Evolutionary conservation across 2,329 filamentous ascomycete genomes (phyloP).

Genomic region (Cladophialophora psammophila): DNA sequence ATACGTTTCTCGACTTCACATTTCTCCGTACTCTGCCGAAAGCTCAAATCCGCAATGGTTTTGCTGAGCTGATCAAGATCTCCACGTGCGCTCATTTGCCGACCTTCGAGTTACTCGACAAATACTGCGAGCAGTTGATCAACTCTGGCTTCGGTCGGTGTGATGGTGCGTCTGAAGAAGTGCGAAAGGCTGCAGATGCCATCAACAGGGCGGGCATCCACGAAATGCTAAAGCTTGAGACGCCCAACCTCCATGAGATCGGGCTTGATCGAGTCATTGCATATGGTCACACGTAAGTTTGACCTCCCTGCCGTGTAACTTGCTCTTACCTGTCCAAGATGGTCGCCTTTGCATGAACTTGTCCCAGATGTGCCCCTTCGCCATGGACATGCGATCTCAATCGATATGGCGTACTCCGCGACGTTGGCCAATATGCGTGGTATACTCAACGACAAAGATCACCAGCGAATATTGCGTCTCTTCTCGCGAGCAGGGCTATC

Average conservation of each 20-base stretch:
- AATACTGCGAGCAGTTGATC: constrained; percentile 73
- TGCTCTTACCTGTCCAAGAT: constrained; percentile 51
- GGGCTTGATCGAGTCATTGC: constrained; percentile 75
- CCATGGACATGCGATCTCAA: constrained; percentile 76
- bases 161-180: constrained; percentile 62
- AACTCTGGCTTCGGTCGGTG: constrained; percentile 68
- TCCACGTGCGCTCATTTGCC: constrained; percentile 71
- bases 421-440: constrained; percentile 71
- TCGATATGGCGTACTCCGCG: constrained; percentile 78
- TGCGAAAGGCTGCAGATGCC: constrained; percentile 67
- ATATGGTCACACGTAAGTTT: constrained; percentile 71
- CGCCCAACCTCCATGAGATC: constrained; percentile 76
- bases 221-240: constrained; percentile 77
- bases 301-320: neutral
- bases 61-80: constrained; percentile 79
- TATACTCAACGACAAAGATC: constrained; percentile 66
- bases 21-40: constrained; percentile 73
- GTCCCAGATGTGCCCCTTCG: constrained; percentile 72
- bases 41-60: constrained; percentile 75
- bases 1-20: constrained; percentile 76
- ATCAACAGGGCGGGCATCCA: constrained; percentile 74
- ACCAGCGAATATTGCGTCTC: constrained; percentile 68
- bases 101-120: constrained; percentile 72
- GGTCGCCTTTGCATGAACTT: constrained; percentile 76
- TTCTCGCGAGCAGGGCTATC: constrained; percentile 75